Conservation (phyloP, 2,329 filamentous ascomycete genomes). For the Fusarium chlamydosporum region DNA sequence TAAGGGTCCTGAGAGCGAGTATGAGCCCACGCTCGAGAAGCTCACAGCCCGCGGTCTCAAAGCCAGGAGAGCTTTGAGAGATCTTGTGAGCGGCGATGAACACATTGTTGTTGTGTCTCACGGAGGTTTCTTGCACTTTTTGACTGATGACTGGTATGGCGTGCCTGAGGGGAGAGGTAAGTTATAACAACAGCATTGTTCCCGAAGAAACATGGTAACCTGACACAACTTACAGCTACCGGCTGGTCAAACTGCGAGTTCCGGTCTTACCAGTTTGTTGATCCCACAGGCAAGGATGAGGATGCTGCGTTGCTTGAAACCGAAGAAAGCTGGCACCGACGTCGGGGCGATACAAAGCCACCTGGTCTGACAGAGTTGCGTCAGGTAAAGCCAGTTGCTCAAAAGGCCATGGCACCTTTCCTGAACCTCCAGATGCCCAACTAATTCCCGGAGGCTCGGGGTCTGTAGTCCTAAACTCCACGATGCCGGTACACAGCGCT, state of each 20-base stretch:
- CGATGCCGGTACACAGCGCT: not conserved
- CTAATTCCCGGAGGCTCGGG: slow-evolving; percentile 3
- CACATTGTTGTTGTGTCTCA: slow-evolving; percentile 85
- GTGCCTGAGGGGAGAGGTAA: slow-evolving; percentile 60
- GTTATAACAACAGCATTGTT: slow-evolving; percentile 34
- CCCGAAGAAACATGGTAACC: not conserved
- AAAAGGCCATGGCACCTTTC: slow-evolving; percentile 56
- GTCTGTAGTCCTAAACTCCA: not conserved
- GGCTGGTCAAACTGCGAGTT: slow-evolving; percentile 82
- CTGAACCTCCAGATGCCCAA: slow-evolving; percentile 46
- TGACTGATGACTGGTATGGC: slow-evolving; percentile 85
- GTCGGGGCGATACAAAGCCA: slow-evolving; percentile 58
- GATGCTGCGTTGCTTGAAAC: slow-evolving; percentile 66
- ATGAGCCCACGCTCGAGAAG: slow-evolving; percentile 64
- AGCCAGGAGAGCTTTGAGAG: slow-evolving; percentile 71
- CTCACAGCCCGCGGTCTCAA: slow-evolving; percentile 73
- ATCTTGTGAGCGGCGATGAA: slow-evolving; percentile 65
- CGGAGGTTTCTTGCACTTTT: slow-evolving; percentile 85
- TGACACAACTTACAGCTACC: slow-evolving; percentile 66
- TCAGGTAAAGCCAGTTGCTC: slow-evolving; percentile 59
- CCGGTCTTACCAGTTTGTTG: slow-evolving; percentile 75
- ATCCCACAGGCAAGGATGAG: slow-evolving; percentile 64
- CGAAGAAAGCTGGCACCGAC: slow-evolving; percentile 61
- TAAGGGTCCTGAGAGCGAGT: slow-evolving; percentile 66
- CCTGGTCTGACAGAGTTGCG: slow-evolving; percentile 63